Evolutionary conservation across 163 green algal genomes (phyloP).

Genomic region (Botryococcus braunii): DNA sequence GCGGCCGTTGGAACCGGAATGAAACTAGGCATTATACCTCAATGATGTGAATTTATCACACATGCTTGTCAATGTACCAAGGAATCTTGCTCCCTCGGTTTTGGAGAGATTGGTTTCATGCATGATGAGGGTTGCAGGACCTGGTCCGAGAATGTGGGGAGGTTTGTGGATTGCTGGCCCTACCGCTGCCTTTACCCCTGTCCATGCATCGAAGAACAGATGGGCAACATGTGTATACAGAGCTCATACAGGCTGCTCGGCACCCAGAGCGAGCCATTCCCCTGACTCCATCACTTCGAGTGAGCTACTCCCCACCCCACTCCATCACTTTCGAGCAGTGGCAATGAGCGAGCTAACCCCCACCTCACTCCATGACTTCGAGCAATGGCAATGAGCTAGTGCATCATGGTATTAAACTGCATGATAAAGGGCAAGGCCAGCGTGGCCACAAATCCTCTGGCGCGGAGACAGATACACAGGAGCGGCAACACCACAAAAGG

Average conservation of each 20-base stretch:
- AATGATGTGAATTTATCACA: neutral
- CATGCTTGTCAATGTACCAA: neutral
- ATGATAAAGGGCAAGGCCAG: too few species aligned
- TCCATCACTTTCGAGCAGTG: too few species aligned
- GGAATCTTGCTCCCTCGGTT: neutral
- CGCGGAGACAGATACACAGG: too few species aligned
- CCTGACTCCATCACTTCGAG: conserved; percentile 55
- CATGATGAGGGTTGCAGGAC: too few species aligned
- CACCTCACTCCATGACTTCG: too few species aligned
- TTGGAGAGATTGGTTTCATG: neutral
- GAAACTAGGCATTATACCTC: neutral
- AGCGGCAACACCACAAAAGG: too few species aligned
- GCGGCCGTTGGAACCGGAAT: neutral
- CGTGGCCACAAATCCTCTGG: too few species aligned
- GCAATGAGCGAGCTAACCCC: too few species aligned
- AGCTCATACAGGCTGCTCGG: conserved; percentile 31
- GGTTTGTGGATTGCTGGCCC: conserved; percentile 30
- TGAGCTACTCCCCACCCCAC: too few species aligned
- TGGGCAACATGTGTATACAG: conserved; percentile 10
- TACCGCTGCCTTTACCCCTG: conserved; percentile 39
- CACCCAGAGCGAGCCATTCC: conserved; percentile 48
- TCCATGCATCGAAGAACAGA: conserved; percentile 12
- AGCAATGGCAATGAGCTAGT: too few species aligned
- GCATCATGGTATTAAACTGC: too few species aligned
- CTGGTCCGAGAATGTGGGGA: conserved; percentile 32